Evolutionary conservation across 1,139 yeast genomes (phyloP).

Genomic region (Lodderomyces elongisporus): DNA sequence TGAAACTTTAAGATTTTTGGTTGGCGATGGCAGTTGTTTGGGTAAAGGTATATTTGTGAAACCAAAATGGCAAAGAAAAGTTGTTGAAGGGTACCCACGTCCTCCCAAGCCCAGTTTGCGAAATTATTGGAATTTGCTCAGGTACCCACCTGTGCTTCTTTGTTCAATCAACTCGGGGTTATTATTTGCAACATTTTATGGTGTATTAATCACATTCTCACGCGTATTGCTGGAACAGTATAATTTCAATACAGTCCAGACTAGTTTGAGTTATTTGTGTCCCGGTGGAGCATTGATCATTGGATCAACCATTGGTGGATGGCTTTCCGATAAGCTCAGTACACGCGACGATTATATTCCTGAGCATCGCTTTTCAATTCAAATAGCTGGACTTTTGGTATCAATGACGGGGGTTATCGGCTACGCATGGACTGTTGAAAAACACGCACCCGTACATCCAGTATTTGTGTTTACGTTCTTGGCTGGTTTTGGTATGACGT

Average conservation of each 20-base stretch:
- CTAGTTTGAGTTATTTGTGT: conserved; percentile 47
- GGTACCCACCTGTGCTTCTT: conserved; percentile 41
- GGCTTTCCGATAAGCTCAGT: conserved; percentile 40
- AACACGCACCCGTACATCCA: conserved; percentile 36
- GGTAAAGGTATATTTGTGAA: conserved; percentile 19
- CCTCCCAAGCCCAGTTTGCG: conserved; percentile 47
- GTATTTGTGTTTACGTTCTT: conserved; percentile 43
- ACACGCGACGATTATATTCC: conserved; percentile 32
- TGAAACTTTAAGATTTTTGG: conserved; percentile 51
- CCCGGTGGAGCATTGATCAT: conserved; percentile 48
- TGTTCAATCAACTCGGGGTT: conserved; percentile 49
- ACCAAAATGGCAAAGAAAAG: conserved; percentile 27
- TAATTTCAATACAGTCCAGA: conserved; percentile 27
- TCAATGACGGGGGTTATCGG: conserved; percentile 46
- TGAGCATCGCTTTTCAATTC: conserved; percentile 45
- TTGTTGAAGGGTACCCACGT: conserved; percentile 31
- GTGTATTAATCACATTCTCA: conserved; percentile 48
- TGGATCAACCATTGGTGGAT: conserved; percentile 51
- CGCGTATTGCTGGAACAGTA: conserved; percentile 35
- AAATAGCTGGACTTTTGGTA: conserved; percentile 40
- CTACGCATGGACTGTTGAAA: conserved; percentile 52
- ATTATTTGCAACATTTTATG: conserved; percentile 53
- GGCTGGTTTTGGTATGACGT: conserved; percentile 53
- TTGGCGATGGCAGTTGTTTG: conserved; percentile 45
- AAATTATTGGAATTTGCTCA: conserved; percentile 32